Evolutionary conservation across 73 alveolate species (phyloP).

Genomic region (Blepharisma japonicum): DNA sequence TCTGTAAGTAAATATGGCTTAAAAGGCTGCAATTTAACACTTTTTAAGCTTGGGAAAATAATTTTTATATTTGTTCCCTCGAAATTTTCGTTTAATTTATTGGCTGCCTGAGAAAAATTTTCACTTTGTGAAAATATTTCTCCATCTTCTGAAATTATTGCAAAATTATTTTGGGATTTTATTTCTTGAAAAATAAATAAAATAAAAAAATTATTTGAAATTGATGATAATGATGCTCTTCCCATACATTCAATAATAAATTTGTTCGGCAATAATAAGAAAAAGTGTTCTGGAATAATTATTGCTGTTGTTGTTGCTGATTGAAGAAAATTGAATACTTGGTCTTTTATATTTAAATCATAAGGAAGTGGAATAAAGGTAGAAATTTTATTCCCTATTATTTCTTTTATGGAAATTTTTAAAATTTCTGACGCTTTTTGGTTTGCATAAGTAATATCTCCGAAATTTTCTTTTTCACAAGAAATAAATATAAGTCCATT

Average conservation of each 20-base stretch:
- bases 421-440: not conserved
- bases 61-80: too few species aligned
- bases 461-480: not conserved
- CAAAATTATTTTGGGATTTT: not conserved
- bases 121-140: not conserved
- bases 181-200: not conserved
- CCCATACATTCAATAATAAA: not conserved
- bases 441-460: not conserved
- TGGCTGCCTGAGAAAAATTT: not conserved
- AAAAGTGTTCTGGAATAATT: not conserved
- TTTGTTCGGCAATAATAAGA: not conserved
- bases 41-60: too few species aligned
- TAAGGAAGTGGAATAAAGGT: conserved; percentile 1
- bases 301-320: not conserved
- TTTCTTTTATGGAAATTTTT: not conserved
- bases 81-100: too few species aligned
- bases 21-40: too few species aligned
- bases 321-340: not conserved
- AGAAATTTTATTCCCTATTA: conserved; percentile 1
- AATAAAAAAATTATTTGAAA: too few species aligned
- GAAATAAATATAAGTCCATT: not conserved
- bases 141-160: not conserved
- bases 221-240: not conserved
- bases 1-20: too few species aligned
- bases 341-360: not conserved